These are phyloP conservation scores for Scedosporium boydii DNA, from an alignment of 2,329 filamentous ascomycete genomes.

Conservation along the genomic window DNA sequence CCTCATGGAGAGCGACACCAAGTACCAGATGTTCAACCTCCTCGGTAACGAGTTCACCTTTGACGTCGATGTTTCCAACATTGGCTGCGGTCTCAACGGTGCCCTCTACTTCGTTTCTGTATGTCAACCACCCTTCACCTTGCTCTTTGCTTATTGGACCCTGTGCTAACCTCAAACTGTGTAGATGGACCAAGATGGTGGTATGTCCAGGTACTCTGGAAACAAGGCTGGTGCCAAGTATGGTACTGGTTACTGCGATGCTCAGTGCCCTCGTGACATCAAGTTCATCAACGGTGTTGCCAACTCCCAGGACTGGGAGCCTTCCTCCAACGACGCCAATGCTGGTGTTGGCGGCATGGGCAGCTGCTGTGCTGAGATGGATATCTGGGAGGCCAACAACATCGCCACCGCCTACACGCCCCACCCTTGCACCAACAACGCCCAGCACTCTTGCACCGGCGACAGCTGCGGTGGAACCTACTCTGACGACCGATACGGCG, in stretches of 20 bases:
- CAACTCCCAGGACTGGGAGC: conserved; percentile 41
- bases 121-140: background rate
- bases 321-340: conserved; percentile 43
- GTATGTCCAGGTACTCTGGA: conserved; percentile 35
- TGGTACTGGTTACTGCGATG: conserved; percentile 47
- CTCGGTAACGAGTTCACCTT: conserved; percentile 63
- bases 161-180: background rate
- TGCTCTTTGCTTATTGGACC: background rate
- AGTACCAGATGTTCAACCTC: conserved; percentile 57
- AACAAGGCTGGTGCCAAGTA: conserved; percentile 49
- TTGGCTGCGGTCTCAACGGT: conserved; percentile 63
- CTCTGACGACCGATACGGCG: conserved; percentile 43
- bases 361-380: conserved; percentile 55
- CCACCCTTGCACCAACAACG: conserved; percentile 48
- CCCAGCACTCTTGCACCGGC: conserved; percentile 39
- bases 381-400: conserved; percentile 56
- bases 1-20: conserved; percentile 50
- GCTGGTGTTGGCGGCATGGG: conserved; percentile 42
- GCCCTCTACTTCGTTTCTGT: conserved; percentile 54
- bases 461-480: conserved; percentile 45
- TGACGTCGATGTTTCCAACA: conserved; percentile 59
- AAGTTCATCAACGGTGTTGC: conserved; percentile 49
- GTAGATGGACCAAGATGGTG: conserved; percentile 48
- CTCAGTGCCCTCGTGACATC: conserved; percentile 43
- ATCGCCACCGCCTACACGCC: conserved; percentile 56